phyloP scores from a whole-genome alignment of 2,329 filamentous ascomycete species.

The Ophiosphaerella herpotricha region DNA sequence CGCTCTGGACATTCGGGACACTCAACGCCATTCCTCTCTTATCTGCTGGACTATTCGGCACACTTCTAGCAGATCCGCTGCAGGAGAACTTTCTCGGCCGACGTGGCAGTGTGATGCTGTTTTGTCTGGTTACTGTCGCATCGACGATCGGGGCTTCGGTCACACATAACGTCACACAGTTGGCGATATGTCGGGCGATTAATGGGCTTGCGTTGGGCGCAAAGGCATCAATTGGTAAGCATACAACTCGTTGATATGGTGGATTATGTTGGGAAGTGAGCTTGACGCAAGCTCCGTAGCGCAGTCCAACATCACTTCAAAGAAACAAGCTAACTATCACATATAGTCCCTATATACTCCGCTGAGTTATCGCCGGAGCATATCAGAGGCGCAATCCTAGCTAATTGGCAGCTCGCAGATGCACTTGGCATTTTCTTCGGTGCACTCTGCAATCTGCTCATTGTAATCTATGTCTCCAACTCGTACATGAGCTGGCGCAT shows the following conservation, averaged over 20 bases:
- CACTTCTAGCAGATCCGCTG: conserved; percentile 22
- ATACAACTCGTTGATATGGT: background rate
- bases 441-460: conserved; percentile 19
- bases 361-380: conserved; percentile 27
- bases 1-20: conserved; percentile 27
- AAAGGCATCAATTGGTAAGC: conserved; percentile 23
- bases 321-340: background rate
- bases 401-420: conserved; percentile 30
- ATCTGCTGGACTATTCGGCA: conserved; percentile 25
- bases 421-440: conserved; percentile 24
- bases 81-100: conserved; percentile 26
- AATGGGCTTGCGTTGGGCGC: conserved; percentile 26
- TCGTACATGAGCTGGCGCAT: conserved; percentile 16
- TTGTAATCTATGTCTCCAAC: conserved; percentile 14
- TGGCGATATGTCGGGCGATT: conserved; percentile 23
- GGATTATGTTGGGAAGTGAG: too few species aligned
- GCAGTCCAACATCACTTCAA: too few species aligned
- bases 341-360: conserved; percentile 24
- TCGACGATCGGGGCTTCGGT: conserved; percentile 27
- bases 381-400: conserved; percentile 24
- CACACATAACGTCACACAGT: conserved; percentile 17
- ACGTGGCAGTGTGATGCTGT: conserved; percentile 24
- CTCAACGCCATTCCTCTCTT: conserved; percentile 26
- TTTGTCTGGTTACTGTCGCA: conserved; percentile 20
- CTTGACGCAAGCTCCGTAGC: too few species aligned